Conservation (phyloP, 805 yeast species). For the Lachancea sp. region DNA sequence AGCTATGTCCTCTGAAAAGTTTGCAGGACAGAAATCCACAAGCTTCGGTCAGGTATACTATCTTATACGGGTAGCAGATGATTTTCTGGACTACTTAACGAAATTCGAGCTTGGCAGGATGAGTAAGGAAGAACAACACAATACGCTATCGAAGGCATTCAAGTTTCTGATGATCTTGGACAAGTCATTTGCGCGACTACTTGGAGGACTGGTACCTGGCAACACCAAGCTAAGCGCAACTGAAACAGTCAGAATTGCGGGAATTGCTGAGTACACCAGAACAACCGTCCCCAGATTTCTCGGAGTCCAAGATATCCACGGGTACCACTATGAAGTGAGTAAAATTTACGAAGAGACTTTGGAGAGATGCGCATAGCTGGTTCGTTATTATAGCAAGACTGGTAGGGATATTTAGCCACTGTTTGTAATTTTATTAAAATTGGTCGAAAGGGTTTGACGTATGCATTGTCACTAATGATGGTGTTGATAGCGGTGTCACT, state of each 20-base stretch:
- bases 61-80: constrained; percentile 57
- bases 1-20: constrained; percentile 9
- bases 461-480: constrained; percentile 12
- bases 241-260: constrained; percentile 45
- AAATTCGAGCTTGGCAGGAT: constrained; percentile 33
- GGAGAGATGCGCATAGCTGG: constrained; percentile 29
- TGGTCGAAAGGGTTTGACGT: constrained; percentile 14
- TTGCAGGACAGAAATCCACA: constrained; percentile 19
- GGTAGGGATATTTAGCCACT: neutral
- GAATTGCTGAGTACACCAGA: constrained; percentile 49
- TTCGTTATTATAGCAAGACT: neutral
- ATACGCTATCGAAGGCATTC: constrained; percentile 34
- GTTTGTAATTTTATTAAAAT: constrained; percentile 1
- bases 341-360: constrained; percentile 39
- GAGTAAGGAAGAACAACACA: constrained; percentile 19
- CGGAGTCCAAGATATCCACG: constrained; percentile 33
- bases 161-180: constrained; percentile 38
- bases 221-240: constrained; percentile 38
- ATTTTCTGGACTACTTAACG: constrained; percentile 53
- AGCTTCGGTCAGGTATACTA: constrained; percentile 58
- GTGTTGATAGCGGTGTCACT: constrained; percentile 13
- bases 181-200: constrained; percentile 34
- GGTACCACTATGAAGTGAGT: constrained; percentile 41
- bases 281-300: constrained; percentile 35
- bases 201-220: constrained; percentile 35